phyloP scores from a whole-genome alignment of 305 asterid species.

The Fraxinus platypoda region DNA sequence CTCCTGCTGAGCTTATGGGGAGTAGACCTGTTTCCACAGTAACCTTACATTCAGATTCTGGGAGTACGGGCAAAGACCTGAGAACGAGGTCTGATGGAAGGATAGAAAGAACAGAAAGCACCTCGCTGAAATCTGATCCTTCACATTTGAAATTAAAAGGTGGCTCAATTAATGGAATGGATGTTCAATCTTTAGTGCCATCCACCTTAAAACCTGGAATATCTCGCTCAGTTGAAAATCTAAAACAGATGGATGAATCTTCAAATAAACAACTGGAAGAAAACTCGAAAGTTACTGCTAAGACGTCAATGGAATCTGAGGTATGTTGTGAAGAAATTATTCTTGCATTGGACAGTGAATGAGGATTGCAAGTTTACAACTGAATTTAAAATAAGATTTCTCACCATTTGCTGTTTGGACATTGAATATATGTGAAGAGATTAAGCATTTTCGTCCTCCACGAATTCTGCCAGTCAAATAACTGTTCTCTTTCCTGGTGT shows the following conservation, averaged over 20 bases:
- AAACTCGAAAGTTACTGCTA: slow-evolving; percentile 49
- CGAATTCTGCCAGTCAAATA: neutral
- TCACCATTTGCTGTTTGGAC: neutral
- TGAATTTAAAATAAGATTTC: neutral
- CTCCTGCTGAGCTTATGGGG: slow-evolving; percentile 58
- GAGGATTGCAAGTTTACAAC: neutral
- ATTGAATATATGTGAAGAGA: neutral
- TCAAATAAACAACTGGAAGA: slow-evolving; percentile 64
- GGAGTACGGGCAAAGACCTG: slow-evolving; percentile 50
- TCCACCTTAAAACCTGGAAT: slow-evolving; percentile 43
- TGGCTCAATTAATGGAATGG: slow-evolving; percentile 48
- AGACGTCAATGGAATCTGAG: slow-evolving; percentile 71
- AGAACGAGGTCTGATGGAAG: slow-evolving; percentile 66
- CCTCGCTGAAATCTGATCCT: slow-evolving; percentile 51
- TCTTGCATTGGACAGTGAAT: neutral
- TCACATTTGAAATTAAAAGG: slow-evolving; percentile 48
- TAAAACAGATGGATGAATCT: slow-evolving; percentile 62
- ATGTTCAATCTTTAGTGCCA: slow-evolving; percentile 42
- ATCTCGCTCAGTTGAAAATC: slow-evolving; percentile 53
- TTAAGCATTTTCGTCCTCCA: neutral
- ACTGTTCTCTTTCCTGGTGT: neutral
- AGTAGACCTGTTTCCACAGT: slow-evolving; percentile 52
- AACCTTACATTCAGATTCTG: slow-evolving; percentile 52
- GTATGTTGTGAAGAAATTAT: slow-evolving; percentile 38
- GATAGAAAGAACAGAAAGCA: slow-evolving; percentile 41